Base-by-base conservation (phyloP, 2,329 filamentous ascomycete species). In the Fusarium sp. region DNA sequence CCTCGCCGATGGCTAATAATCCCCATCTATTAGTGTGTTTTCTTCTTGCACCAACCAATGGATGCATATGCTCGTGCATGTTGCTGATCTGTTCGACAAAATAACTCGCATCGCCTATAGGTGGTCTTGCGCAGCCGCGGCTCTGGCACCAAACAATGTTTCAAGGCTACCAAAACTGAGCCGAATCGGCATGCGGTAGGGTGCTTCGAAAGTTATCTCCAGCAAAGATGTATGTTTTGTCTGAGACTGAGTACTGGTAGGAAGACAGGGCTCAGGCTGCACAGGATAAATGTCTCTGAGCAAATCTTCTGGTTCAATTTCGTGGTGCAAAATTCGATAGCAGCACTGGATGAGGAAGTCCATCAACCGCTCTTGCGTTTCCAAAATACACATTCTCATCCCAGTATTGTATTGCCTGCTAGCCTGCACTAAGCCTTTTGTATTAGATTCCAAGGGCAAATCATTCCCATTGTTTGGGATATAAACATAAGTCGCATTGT, bases 221-320 rank as follows among this genome's bases (percentile, higher is more conserved):
- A 37, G 20, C 1, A 50, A 4, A 2, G 17, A 37, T 0, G 48
- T 26, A 1, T 50, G 17, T 4, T 8, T 2, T 1, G 15, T 30
- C 3, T 26, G 2, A 2, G 32, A n/a, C 17, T 50, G 48, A 0
- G 20, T 18, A 37, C 5, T 11, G 15, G 17, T 2, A 3, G 4
- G 32, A 2, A 37, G 48, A 2, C 2, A 1, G 0, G 48, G 48
- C 17, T 50, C 48, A 1, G 48, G 3, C 20, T 6, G 32, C 1
- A 37, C 4, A 26, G 32, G 20, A 15, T 26, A 37, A 0, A 3
- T 0, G 1, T 37, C 32, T 11, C 32, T 9, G 2, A 37, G 26
- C 1, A 37, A 2, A 0, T 12, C 37, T 0, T 50, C 0, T 2
- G 32, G 32, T 15, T 26, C 48, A 6, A 37, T 50, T 0, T 35